Conservation (phyloP, 2,329 filamentous ascomycete species). For the Hypoxylon sp. region DNA sequence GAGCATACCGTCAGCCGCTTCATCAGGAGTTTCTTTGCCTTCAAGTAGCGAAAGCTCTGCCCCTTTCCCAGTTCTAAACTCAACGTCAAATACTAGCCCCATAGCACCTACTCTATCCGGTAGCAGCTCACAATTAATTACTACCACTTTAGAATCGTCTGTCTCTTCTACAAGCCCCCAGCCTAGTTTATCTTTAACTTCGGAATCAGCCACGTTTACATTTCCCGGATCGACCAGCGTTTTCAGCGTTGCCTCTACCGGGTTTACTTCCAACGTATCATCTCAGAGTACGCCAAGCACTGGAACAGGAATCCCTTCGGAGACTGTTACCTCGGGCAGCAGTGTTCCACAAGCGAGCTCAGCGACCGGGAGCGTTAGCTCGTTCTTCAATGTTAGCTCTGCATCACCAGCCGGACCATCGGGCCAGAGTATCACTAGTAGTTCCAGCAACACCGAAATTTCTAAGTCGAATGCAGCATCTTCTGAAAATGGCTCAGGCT, state of each 20-base stretch:
- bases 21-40: conserved; percentile 11
- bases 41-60: conserved; percentile 15
- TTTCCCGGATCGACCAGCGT: conserved; percentile 28
- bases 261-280: conserved; percentile 8
- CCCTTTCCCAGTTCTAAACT: conserved; percentile 24
- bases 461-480: conserved; percentile 2
- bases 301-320: conserved; percentile 3
- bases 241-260: conserved; percentile 8
- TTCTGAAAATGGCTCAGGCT: neutral
- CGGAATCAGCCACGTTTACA: conserved; percentile 12
- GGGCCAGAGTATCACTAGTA: conserved; percentile 12
- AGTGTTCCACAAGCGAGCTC: conserved; percentile 14
- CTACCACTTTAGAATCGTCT: neutral
- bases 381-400: conserved; percentile 13
- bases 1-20: conserved; percentile 12
- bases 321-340: conserved; percentile 1
- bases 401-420: conserved; percentile 10
- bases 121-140: conserved; percentile 6
- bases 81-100: conserved; percentile 16
- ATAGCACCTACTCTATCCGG: conserved; percentile 7
- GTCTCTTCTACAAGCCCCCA: conserved; percentile 1
- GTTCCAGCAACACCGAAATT: conserved; percentile 2
- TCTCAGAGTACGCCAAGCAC: conserved; percentile 8
- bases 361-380: neutral
- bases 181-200: conserved; percentile 9